Conservation (phyloP, 345 rosid genomes). For the Orychophragmus violaceus region DNA sequence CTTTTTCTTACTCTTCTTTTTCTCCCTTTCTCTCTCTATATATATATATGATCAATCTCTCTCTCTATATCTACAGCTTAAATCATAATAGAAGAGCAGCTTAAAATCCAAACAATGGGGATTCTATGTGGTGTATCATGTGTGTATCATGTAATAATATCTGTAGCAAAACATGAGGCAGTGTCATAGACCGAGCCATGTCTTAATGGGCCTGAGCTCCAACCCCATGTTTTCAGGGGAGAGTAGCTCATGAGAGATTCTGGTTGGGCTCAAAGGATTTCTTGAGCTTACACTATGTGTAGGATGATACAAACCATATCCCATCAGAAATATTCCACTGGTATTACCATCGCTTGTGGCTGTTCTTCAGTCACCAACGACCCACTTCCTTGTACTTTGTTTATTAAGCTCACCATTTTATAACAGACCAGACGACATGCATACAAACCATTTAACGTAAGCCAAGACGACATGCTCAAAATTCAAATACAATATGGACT, state of each 20-base stretch:
- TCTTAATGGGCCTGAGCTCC: conserved; percentile 90
- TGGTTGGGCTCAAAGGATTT: conserved; percentile 72
- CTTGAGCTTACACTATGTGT: conserved; percentile 78
- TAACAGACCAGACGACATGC: no score
- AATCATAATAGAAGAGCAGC: conserved; percentile 16
- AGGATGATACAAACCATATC: conserved; percentile 69
- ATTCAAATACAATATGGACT: no score
- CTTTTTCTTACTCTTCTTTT: not conserved
- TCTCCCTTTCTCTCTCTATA: not conserved
- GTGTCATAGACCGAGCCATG: conserved; percentile 39
- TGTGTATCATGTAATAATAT: not conserved
- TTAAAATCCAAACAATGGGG: conserved; percentile 11
- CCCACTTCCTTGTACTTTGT: conserved; percentile 91
- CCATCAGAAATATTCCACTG: conserved; percentile 87
- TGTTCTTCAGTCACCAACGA: conserved; percentile 96
- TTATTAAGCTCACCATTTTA: no score
- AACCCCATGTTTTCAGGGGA: conserved; percentile 99
- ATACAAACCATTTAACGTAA: no score
- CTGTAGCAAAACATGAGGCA: not conserved
- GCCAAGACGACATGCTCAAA: no score
- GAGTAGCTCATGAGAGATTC: conserved; percentile 87
- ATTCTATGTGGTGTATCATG: conserved; percentile 6
- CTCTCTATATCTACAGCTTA: conserved; percentile 28
- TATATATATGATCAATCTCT: conserved; percentile 24
- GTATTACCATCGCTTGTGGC: conserved; percentile 95